Conservation (phyloP, 305 asterid genomes). For the Solanum hybrid region DNA sequence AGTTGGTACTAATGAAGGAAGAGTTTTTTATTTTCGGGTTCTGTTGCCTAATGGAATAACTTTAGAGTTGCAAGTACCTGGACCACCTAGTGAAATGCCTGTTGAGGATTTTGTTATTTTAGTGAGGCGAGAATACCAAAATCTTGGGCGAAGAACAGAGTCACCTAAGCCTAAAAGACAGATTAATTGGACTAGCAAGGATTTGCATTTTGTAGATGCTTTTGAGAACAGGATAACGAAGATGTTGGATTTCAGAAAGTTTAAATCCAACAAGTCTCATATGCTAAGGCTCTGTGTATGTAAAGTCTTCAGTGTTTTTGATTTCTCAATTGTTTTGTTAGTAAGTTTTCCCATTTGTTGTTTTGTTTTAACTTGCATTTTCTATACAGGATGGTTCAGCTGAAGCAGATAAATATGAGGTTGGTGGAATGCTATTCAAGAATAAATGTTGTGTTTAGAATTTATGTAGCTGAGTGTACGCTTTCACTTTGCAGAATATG, state of each 20-base stretch:
- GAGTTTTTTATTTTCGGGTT: constrained; percentile 19
- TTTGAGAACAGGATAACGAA: constrained; percentile 16
- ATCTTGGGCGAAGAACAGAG: constrained; percentile 8
- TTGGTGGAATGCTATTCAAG: not conserved
- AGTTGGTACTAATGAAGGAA: not conserved
- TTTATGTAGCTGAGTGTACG: not conserved
- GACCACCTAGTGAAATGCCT: constrained; percentile 14
- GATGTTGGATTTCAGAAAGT: constrained; percentile 19
- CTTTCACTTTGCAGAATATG: constrained; percentile 50
- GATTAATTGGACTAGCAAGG: constrained; percentile 42
- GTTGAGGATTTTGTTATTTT: constrained; percentile 25
- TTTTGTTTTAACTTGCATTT: constrained; percentile 2
- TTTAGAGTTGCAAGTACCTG: constrained; percentile 28
- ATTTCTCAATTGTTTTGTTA: not conserved
- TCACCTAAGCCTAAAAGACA: constrained; percentile 5
- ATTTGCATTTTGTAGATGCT: constrained; percentile 42
- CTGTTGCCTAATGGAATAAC: constrained; percentile 51
- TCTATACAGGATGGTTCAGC: constrained; percentile 56
- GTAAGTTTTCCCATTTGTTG: not conserved
- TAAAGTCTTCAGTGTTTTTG: not conserved
- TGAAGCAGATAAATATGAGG: constrained; percentile 55
- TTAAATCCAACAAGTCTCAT: constrained; percentile 26
- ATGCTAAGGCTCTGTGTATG: constrained; percentile 44
- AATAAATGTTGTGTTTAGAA: not conserved
- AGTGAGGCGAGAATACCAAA: constrained; percentile 18